Base-by-base conservation (phyloP, 495 filamentous ascomycete genomes). In the Penicillium egyptiacum region DNA sequence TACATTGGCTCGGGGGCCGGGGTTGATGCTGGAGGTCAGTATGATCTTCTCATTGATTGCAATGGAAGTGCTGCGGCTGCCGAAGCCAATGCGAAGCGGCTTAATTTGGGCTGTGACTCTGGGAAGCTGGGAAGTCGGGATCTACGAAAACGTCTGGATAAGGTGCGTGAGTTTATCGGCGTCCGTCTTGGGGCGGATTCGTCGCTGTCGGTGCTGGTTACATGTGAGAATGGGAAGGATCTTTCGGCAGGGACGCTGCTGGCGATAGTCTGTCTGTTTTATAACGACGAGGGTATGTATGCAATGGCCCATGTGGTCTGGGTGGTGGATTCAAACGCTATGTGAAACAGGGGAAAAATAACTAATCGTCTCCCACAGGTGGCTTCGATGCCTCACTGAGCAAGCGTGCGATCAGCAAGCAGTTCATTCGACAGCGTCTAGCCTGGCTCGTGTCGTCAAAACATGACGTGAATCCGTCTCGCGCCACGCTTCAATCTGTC, bases 401-500 rank as follows among this genome's bases (percentile, higher is more conserved):
- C 54, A 63, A 70, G 37, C 56, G 69, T 26, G 52, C 60, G 5
- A 80, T 91, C 42, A 82, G 83, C 69, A 97, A 98, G 70, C 75
- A 76, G n/a, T 78, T 86, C 46, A 90, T 97, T 63, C 82, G 87
- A 51, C 83, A 86, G 50, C 80, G 86, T 51, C 77, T 96, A 16
- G 86, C 88, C 8, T 89, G 86, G 78, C 89, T 97, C 50, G 86
- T 89, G 57, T 85, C 81, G 16, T 83, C 85, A 0, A 80, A 85
- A 60, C 86, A 88, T 20, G 86, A 87, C 58, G 86, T 86, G 16
- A 95, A 94, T 66, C 91, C 91, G 0, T 88, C 84, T 57, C 79
- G 93, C 40, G 79, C 86, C 28, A 96, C 91, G 1, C 71, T 98
- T 48, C 89, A 96, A 68, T 88, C 86, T 53, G 85, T 97, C 39